phyloP scores from a whole-genome alignment of 805 yeast species.

The Phaffomyces opuntiae region DNA sequence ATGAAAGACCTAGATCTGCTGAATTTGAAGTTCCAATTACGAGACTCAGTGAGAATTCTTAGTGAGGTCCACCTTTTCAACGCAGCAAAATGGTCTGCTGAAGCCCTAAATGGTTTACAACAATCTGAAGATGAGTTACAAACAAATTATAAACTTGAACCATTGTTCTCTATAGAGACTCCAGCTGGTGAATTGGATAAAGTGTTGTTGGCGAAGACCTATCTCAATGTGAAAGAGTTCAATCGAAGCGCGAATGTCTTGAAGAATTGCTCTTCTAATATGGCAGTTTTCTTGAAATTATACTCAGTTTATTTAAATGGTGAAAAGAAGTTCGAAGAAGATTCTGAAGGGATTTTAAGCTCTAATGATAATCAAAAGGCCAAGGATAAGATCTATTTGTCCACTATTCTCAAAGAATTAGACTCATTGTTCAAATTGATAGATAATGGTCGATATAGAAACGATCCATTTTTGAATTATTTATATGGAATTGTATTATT shows the following conservation, averaged over 20 bases:
- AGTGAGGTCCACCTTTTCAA: slow-evolving; percentile 54
- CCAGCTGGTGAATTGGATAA: slow-evolving; percentile 32
- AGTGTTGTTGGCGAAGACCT: slow-evolving; percentile 57
- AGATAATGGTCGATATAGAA: slow-evolving; percentile 16
- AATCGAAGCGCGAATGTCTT: slow-evolving; percentile 65
- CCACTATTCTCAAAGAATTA: slow-evolving; percentile 36
- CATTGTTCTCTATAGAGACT: not conserved
- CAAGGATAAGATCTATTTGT: slow-evolving; percentile 23
- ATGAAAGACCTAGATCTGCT: slow-evolving; percentile 7
- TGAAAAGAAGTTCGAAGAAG: slow-evolving; percentile 69
- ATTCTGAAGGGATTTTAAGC: slow-evolving; percentile 56
- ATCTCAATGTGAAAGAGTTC: slow-evolving; percentile 80
- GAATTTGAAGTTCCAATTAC: slow-evolving; percentile 22
- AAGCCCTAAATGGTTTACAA: slow-evolving; percentile 57
- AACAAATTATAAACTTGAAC: not conserved
- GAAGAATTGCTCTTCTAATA: slow-evolving; percentile 41
- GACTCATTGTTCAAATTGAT: slow-evolving; percentile 23
- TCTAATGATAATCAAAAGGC: slow-evolving; percentile 27
- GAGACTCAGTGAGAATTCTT: slow-evolving; percentile 38
- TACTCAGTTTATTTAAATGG: slow-evolving; percentile 71
- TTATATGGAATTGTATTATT: slow-evolving; percentile 62
- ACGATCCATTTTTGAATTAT: slow-evolving; percentile 60
- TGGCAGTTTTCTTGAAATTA: slow-evolving; percentile 52
- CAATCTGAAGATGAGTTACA: slow-evolving; percentile 12
- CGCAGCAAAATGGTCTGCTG: slow-evolving; percentile 81